Conservation (phyloP, 257 asterid genomes). For the Solanum ahanhuiri region DNA sequence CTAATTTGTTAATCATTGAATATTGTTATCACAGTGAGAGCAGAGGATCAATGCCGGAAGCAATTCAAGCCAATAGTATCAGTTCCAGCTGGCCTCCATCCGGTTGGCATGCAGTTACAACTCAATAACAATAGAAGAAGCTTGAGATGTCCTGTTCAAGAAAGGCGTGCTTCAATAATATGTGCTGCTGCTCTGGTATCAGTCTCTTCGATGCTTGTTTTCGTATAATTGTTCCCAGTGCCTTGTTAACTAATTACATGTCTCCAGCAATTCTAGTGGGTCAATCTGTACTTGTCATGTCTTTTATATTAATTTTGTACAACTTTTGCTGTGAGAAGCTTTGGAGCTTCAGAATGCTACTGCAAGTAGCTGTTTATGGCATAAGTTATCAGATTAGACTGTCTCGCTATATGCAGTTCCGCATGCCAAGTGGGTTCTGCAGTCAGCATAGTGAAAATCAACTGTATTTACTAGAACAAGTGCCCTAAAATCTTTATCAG, state of each 20-base stretch:
- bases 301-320: background rate
- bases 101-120: conserved; percentile 16
- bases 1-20: background rate
- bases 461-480: background rate
- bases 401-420: background rate
- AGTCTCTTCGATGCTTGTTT: background rate
- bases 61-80: conserved; percentile 14
- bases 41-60: conserved; percentile 14
- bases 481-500: background rate
- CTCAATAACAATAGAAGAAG: conserved; percentile 16
- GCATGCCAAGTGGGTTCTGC: background rate
- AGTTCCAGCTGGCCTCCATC: conserved; percentile 22
- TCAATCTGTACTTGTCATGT: background rate
- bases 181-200: conserved; percentile 64
- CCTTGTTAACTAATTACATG: background rate
- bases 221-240: background rate
- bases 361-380: background rate
- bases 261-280: background rate
- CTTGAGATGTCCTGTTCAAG: conserved; percentile 4
- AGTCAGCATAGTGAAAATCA: background rate
- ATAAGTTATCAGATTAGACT: background rate
- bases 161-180: conserved; percentile 27
- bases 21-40: conserved; percentile 18
- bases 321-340: background rate
- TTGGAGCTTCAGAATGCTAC: background rate